These are phyloP conservation scores for Alternaria atra DNA, from an alignment of 2,329 filamentous ascomycete genomes.

Conservation along the genomic window DNA sequence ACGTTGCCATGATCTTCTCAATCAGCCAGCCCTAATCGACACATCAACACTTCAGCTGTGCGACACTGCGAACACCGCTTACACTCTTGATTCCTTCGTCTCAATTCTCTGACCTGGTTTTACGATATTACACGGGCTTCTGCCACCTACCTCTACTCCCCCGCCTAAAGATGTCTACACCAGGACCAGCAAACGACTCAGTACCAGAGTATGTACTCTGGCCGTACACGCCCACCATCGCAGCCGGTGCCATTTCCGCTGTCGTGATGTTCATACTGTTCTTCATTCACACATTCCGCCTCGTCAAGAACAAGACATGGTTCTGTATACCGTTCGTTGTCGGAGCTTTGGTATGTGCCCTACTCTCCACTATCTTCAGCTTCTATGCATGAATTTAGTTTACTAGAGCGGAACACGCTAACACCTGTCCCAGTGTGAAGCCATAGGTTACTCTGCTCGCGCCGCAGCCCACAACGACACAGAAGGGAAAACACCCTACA, in stretches of 20 bases:
- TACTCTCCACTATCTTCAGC: constrained; percentile 50
- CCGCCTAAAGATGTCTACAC: constrained; percentile 23
- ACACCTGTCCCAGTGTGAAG: constrained; percentile 42
- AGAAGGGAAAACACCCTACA: constrained; percentile 44
- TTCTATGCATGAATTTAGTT: constrained; percentile 9
- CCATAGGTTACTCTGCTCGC: constrained; percentile 53
- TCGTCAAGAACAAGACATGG: constrained; percentile 58
- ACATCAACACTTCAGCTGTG: not conserved
- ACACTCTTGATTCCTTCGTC: not conserved
- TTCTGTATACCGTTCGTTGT: constrained; percentile 62
- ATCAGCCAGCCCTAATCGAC: not conserved
- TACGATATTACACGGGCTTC: not conserved
- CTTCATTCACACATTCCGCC: constrained; percentile 53
- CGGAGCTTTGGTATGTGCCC: constrained; percentile 50
- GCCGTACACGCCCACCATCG: constrained; percentile 58
- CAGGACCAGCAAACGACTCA: constrained; percentile 15
- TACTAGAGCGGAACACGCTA: constrained; percentile 5
- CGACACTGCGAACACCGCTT: not conserved
- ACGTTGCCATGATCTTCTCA: not conserved
- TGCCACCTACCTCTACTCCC: not conserved
- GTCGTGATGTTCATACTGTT: constrained; percentile 60
- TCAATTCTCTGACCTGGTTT: not conserved
- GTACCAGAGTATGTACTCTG: constrained; percentile 38
- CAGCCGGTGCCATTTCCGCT: constrained; percentile 58
- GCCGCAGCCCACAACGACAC: constrained; percentile 46